Evolutionary conservation across 1,139 yeast species (phyloP), one percentile per base, ranked within the genome.

Genomic region (Spencermartinsiella ligniputridi): DNA sequence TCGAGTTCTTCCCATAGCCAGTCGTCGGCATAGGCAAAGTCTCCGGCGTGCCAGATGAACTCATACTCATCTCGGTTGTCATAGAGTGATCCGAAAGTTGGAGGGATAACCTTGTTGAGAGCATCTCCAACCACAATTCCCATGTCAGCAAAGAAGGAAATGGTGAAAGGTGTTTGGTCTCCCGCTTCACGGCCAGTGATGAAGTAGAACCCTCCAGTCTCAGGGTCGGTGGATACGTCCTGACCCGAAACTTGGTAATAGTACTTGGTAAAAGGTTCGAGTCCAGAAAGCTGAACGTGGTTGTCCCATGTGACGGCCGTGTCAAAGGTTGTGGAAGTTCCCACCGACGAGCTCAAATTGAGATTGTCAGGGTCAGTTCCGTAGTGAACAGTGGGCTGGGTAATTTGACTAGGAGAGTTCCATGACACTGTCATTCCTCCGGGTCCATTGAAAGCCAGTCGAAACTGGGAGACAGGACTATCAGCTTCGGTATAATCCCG

Each of bases 21-120:
- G 35, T 54, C 49, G 39, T 59, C 63, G 16, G 63, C 58, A 39
- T 59, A 58, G 16, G 57, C 61, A 39, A 59, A 40, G 39, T 58
- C 63, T 34, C 63, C 63, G 11, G 54, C 36, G 40, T 58, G 62
- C 50, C 55, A 48, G 13, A 57, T 22, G 27, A 58, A 54, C 21
- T 54, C 59, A 36, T 42, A 49, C 8, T 53, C 49, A 36, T 53
- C 55, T 11, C 42, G 35, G 37, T 45, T 42, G 15, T 49, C 46
- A 6, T 41, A 32, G 18, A 56, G 48, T 2, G 60, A 50, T 40
- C 50, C 59, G 44, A 61, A 48, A 6, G 62, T 58, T 37, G 35
- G 40, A 5, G 27, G 19, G 18, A 52, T 54, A 18, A 51, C 55
- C n/a, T 50, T 51, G 8, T 21, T 32, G 22, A 15, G 25, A 8